These are phyloP conservation scores for Fusarium euwallaceae DNA, from an alignment of 2,329 filamentous ascomycete genomes.

Conservation along the genomic window DNA sequence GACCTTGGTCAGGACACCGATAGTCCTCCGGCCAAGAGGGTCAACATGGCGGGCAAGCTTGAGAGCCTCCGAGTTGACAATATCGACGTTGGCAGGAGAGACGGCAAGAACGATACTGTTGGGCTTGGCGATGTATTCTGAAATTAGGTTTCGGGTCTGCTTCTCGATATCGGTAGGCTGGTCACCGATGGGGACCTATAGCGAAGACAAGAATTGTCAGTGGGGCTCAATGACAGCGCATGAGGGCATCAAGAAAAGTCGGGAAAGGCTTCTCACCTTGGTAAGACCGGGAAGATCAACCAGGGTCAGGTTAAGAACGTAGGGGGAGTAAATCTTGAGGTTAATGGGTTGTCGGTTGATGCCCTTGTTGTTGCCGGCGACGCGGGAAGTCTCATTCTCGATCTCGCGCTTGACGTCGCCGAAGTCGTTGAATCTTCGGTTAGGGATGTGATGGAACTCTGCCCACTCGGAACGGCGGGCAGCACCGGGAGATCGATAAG, in stretches of 20 bases:
- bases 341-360: conserved; percentile 99
- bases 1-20: conserved; percentile 96
- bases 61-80: conserved; percentile 97
- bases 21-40: conserved; percentile 91
- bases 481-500: conserved; percentile 83
- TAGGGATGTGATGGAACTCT: conserved; percentile 95
- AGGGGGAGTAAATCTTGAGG: conserved; percentile 96
- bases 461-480: conserved; percentile 81
- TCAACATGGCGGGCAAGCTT: conserved; percentile 98
- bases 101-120: conserved; percentile 98
- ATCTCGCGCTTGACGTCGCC: conserved; percentile 95
- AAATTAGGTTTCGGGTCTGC: conserved; percentile 95
- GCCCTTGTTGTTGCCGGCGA: conserved; percentile 94
- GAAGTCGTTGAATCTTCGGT: conserved; percentile 91
- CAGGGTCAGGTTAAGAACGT: conserved; percentile 95
- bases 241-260: conserved; percentile 23
- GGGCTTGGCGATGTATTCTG: conserved; percentile 98
- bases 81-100: conserved; percentile 96
- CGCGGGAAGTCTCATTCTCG: conserved; percentile 94
- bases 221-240: conserved; percentile 28
- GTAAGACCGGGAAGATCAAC: conserved; percentile 97
- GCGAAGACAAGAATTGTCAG: conserved; percentile 31
- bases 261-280: conserved; percentile 70
- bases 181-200: conserved; percentile 92
- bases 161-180: conserved; percentile 99